A percentile compares a stretch with the other conserved stretches of the same genome.
Evolutionary conservation across 129 eudicot genomes (phyloP).

Genomic region (Flaveria sonorensis): DNA sequence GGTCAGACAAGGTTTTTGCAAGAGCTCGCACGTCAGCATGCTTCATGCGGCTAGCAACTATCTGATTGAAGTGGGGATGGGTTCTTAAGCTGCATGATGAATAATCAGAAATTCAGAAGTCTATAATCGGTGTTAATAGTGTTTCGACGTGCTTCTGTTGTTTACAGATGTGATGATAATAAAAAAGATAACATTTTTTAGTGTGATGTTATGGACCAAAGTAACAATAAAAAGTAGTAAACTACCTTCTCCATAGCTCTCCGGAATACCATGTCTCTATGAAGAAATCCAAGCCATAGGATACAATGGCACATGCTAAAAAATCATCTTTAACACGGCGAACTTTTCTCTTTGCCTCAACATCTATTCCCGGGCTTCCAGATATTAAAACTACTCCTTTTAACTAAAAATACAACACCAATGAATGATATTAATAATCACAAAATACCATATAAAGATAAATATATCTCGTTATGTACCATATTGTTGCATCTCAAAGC

Average conservation of each 20-base stretch:
- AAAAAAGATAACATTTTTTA: too few species aligned
- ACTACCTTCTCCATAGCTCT: conserved; percentile 81
- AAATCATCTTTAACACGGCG: conserved; percentile 77
- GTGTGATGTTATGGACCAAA: background rate
- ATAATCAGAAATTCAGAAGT: too few species aligned
- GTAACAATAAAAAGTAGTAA: background rate
- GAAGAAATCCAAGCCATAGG: conserved; percentile 68
- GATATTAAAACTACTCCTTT: conserved; percentile 71
- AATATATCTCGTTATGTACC: conserved; percentile 44
- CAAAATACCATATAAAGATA: background rate
- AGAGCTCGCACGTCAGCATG: conserved; percentile 64
- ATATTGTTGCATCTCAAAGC: conserved; percentile 59
- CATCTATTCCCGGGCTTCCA: conserved; percentile 92
- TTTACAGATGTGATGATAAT: too few species aligned
- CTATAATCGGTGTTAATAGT: too few species aligned
- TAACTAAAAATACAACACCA: conserved; percentile 39
- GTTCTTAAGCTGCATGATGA: conserved; percentile 64
- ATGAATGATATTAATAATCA: background rate
- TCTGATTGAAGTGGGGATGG: conserved; percentile 65
- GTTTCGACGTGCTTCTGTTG: too few species aligned
- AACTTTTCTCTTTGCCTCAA: conserved; percentile 49
- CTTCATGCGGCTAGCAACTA: conserved; percentile 54
- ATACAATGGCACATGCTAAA: conserved; percentile 53
- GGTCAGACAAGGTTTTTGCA: conserved; percentile 63
- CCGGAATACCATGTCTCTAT: conserved; percentile 73